Conservation (phyloP, 805 yeast species). For the Candida fluviatilis region DNA sequence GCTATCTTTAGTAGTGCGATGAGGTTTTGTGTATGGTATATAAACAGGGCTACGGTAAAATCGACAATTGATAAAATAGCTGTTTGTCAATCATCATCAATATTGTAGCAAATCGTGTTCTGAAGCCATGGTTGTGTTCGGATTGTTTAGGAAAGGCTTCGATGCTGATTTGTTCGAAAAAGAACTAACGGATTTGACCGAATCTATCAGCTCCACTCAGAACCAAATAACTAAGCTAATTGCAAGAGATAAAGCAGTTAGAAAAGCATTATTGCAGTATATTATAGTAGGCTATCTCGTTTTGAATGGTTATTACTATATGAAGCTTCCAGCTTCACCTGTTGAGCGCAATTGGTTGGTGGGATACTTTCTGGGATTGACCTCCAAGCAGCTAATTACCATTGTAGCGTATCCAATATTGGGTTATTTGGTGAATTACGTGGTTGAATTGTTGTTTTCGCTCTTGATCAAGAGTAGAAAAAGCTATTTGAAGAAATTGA, state of each 20-base stretch:
- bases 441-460: constrained; percentile 14
- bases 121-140: constrained; percentile 24
- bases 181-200: constrained; percentile 26
- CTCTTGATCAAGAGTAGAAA: constrained; percentile 19
- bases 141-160: constrained; percentile 21
- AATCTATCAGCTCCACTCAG: constrained; percentile 22
- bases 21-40: no score
- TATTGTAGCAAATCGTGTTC: no score
- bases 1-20: no score
- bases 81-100: no score
- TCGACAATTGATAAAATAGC: no score
- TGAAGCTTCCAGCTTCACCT: constrained; percentile 12
- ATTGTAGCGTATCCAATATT: constrained; percentile 22
- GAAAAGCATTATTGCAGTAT: constrained; percentile 14
- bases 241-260: constrained; percentile 11
- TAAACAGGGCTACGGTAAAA: no score
- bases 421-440: constrained; percentile 13
- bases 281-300: constrained; percentile 19
- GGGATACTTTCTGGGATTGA: constrained; percentile 23
- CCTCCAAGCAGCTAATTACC: constrained; percentile 13
- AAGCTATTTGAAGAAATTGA: constrained; percentile 22
- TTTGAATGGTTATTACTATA: constrained; percentile 18
- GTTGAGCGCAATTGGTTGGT: constrained; percentile 13
- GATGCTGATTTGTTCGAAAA: constrained; percentile 30
- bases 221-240: constrained; percentile 21